Evolutionary conservation across 2,329 filamentous ascomycete species (phyloP).

Genomic region (Paracorniculantispora psalliotae): DNA sequence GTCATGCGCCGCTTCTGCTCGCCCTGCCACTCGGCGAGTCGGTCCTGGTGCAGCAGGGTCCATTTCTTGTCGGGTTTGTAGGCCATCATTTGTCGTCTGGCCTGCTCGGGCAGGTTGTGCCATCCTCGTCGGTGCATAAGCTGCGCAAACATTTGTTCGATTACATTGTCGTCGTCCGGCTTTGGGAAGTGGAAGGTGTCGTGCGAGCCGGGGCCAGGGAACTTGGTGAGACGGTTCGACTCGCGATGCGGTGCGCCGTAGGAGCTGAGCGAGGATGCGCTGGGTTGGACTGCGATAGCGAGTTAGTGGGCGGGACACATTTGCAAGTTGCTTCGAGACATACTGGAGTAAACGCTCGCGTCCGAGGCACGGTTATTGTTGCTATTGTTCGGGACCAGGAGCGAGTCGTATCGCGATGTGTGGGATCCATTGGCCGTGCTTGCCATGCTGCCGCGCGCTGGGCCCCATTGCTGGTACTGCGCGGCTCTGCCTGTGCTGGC

Average conservation of each 20-base stretch:
- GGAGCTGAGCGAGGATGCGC: slow-evolving; percentile 53
- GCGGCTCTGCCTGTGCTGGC: slow-evolving; percentile 66
- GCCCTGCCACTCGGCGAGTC: slow-evolving; percentile 86
- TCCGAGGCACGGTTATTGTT: slow-evolving; percentile 54
- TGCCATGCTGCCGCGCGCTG: slow-evolving; percentile 47
- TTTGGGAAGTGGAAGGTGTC: slow-evolving; percentile 61
- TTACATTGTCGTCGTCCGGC: slow-evolving; percentile 73
- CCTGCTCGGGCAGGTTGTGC: slow-evolving; percentile 95
- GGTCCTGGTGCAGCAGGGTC: slow-evolving; percentile 94
- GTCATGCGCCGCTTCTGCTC: slow-evolving; percentile 84
- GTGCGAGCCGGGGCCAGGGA: slow-evolving; percentile 33
- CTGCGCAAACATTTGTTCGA: slow-evolving; percentile 86
- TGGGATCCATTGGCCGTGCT: slow-evolving; percentile 46
- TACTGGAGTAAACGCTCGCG: slow-evolving; percentile 55
- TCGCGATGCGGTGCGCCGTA: slow-evolving; percentile 48
- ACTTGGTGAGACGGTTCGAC: slow-evolving; percentile 53
- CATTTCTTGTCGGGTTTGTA: slow-evolving; percentile 95
- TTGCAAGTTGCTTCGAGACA: slow-evolving; percentile 21
- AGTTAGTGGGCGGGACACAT: slow-evolving; percentile 26
- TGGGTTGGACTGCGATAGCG: slow-evolving; percentile 43
- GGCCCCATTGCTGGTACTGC: slow-evolving; percentile 73
- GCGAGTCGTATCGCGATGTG: slow-evolving; percentile 60
- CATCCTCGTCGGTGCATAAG: slow-evolving; percentile 97
- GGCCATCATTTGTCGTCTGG: slow-evolving; percentile 89
- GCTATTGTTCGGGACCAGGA: slow-evolving; percentile 46